Conservation (phyloP, 169 alveolate species). For the Plasmodium inui region DNA sequence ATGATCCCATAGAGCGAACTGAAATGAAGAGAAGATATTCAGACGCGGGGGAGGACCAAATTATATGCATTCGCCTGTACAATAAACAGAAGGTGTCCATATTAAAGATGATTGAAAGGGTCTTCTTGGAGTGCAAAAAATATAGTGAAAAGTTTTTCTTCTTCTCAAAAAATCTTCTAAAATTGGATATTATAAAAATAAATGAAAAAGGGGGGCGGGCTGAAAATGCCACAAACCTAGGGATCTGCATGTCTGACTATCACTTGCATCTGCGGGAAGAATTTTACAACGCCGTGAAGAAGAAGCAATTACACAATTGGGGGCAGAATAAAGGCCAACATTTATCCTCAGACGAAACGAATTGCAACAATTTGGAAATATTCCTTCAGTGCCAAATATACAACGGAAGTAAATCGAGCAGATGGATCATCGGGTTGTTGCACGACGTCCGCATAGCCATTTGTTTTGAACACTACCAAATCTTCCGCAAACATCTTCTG, state of each 20-base stretch:
- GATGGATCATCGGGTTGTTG: slow-evolving; percentile 69
- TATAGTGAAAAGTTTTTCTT: slow-evolving; percentile 63
- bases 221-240: slow-evolving; percentile 35
- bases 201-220: slow-evolving; percentile 40
- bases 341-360: neutral
- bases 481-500: slow-evolving; percentile 50
- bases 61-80: slow-evolving; percentile 50
- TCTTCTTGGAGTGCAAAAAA: slow-evolving; percentile 71
- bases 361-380: slow-evolving; percentile 24
- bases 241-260: slow-evolving; percentile 52
- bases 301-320: neutral
- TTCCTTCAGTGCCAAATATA: slow-evolving; percentile 74
- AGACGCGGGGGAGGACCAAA: slow-evolving; percentile 9
- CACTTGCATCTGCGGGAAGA: slow-evolving; percentile 56
- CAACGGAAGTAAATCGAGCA: slow-evolving; percentile 70
- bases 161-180: slow-evolving; percentile 52
- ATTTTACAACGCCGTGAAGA: slow-evolving; percentile 16
- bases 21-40: neutral
- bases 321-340: neutral
- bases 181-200: slow-evolving; percentile 67
- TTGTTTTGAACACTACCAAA: slow-evolving; percentile 70
- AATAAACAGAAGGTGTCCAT: slow-evolving; percentile 1
- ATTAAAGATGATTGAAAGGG: slow-evolving; percentile 42
- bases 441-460: slow-evolving; percentile 40
- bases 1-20: neutral